A percentile compares a stretch with the other conserved stretches of the same genome.
phyloP scores from a whole-genome alignment of 2,329 filamentous ascomycete genomes.

The Lojkania enalia region DNA sequence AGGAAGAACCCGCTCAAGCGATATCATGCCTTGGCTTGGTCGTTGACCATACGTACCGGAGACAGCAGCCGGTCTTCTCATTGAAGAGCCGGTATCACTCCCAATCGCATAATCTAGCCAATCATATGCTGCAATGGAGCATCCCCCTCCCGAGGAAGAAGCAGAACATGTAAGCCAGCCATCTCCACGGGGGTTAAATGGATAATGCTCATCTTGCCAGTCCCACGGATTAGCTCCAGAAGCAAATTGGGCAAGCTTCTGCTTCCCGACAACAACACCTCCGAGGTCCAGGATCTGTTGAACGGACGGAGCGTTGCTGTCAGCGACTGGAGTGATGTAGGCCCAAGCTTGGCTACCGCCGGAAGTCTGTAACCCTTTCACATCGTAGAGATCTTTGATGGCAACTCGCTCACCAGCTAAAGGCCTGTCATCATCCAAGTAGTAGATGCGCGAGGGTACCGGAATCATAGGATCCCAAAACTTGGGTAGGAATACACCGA shows the following conservation, averaged over 20 bases:
- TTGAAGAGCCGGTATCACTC: slow-evolving; percentile 52
- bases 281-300: slow-evolving; percentile 31
- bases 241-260: slow-evolving; percentile 56
- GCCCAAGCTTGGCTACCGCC: slow-evolving; percentile 30
- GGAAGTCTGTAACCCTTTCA: slow-evolving; percentile 30
- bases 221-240: slow-evolving; percentile 31
- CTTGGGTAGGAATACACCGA: slow-evolving; percentile 30
- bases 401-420: slow-evolving; percentile 32
- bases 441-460: slow-evolving; percentile 48
- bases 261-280: slow-evolving; percentile 56
- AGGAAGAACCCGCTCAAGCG: slow-evolving; percentile 27
- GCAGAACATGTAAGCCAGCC: slow-evolving; percentile 30
- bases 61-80: slow-evolving; percentile 51
- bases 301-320: slow-evolving; percentile 26
- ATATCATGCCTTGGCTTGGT: slow-evolving; percentile 31
- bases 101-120: slow-evolving; percentile 54
- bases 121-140: slow-evolving; percentile 47
- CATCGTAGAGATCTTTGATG: slow-evolving; percentile 31
- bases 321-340: slow-evolving; percentile 20
- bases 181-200: slow-evolving; percentile 49
- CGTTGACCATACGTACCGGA: slow-evolving; percentile 50
- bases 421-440: slow-evolving; percentile 34
- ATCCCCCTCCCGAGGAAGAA: slow-evolving; percentile 44
- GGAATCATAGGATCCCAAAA: slow-evolving; percentile 36
- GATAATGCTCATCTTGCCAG: slow-evolving; percentile 40